phyloP scores from a whole-genome alignment of 306 rosid species.

The Dalbergia cochinchinensis region DNA sequence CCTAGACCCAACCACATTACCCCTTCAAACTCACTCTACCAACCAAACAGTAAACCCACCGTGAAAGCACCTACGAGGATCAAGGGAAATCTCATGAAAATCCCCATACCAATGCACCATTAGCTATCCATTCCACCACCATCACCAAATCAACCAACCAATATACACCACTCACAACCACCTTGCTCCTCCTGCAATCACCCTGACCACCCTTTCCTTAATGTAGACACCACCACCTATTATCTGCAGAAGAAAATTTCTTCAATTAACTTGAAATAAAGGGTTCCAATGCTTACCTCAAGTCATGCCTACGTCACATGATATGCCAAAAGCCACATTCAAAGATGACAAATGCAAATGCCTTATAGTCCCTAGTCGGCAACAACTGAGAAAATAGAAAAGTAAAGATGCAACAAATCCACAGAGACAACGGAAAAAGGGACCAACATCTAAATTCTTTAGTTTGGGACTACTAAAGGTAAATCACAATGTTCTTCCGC shows the following conservation, averaged over 20 bases:
- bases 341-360: not conserved
- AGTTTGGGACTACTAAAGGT: not conserved
- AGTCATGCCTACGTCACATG: not conserved
- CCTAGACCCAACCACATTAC: not conserved
- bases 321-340: not conserved
- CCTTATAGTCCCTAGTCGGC: not conserved
- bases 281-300: not conserved
- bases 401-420: not conserved
- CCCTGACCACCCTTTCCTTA: too few relatives aligned
- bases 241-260: not conserved
- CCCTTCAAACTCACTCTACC: not conserved
- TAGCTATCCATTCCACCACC: too few relatives aligned
- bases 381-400: not conserved
- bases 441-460: not conserved
- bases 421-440: not conserved
- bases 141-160: not conserved
- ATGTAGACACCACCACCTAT: not conserved
- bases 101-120: not conserved
- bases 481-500: constrained; percentile 1
- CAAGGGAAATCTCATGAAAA: not conserved
- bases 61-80: not conserved
- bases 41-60: not conserved
- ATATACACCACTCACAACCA: too few relatives aligned
- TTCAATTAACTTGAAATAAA: not conserved
- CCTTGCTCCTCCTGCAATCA: too few relatives aligned